Conservation (phyloP, 2,329 filamentous ascomycete species). For the Emericellopsis cladophorae region DNA sequence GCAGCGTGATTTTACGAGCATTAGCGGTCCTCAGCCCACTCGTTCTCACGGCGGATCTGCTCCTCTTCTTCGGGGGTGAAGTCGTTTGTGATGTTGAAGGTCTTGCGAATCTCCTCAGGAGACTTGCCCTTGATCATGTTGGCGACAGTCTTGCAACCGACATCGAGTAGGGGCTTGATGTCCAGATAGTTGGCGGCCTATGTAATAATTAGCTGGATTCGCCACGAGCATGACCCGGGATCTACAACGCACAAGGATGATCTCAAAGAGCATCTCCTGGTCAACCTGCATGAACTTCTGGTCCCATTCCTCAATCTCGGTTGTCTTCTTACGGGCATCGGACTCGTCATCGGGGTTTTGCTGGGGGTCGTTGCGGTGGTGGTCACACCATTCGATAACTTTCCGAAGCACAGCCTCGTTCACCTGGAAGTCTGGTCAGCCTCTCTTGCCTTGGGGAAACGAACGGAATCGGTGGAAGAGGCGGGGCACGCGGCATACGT, state of each 20-base stretch:
- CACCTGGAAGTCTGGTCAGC: constrained; percentile 36
- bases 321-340: constrained; percentile 94
- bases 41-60: constrained; percentile 85
- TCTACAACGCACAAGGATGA: constrained; percentile 67
- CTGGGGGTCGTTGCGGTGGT: constrained; percentile 85
- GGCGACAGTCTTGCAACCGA: constrained; percentile 97
- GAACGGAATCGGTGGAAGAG: constrained; percentile 2
- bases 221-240: neutral
- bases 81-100: constrained; percentile 99
- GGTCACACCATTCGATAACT: constrained; percentile 95
- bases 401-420: constrained; percentile 90
- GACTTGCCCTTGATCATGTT: constrained; percentile 99
- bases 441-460: neutral
- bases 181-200: constrained; percentile 97
- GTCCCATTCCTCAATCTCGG: constrained; percentile 98
- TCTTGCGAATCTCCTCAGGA: constrained; percentile 97
- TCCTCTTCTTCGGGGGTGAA: constrained; percentile 99
- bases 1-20: neutral
- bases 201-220: constrained; percentile 9
- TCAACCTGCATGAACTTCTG: constrained; percentile 99
- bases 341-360: constrained; percentile 76
- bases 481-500: constrained; percentile 36
- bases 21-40: constrained; percentile 79
- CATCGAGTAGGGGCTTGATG: constrained; percentile 94
- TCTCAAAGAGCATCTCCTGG: constrained; percentile 99